Evolutionary conservation across 1,284 basidiomycete genomes (phyloP), one percentile per base, ranked within the genome.

Genomic region (Fomitopsis betulina): DNA sequence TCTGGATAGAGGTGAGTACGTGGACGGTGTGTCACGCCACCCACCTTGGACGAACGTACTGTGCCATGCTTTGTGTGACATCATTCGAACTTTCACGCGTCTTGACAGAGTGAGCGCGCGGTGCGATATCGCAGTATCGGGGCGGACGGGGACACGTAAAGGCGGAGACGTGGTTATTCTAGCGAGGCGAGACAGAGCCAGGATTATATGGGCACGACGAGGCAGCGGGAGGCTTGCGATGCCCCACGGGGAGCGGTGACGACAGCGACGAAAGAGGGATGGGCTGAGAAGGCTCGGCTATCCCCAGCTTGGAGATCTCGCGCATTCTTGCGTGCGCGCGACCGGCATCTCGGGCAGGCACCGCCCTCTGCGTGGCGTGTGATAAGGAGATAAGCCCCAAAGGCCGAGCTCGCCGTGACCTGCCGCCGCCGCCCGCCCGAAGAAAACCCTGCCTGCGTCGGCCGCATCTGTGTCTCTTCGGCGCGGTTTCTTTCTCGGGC

Each of bases 321-420:
- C 45, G 45, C 25, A 7, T 43, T 23, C 42, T 27, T 25, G 27
- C 45, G 12, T 47, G 25, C 35, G 35, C 35, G 42, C 42, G 42
- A 25, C 21, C 42, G 42, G 42, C 42, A 21, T 25, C 42, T 43
- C 45, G n/a, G 8, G 47, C 35, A 51, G 45, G 45, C 45, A 47
- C 49, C 47, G 27, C 32, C 8, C 3, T 27, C 32, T 5, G 43
- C 43, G 19, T 33, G 25, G 45, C 45, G 49, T 21, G 32, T 51
- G 49, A 51, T 51, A 52, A 32, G 57, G 51, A 25, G 59, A 57
- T 30, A 51, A 51, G 25, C 49, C 19, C 21, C 50, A 53, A 50
- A 27, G 45, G 25, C 45, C 45, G 45, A 47, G 45, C 8, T 8
- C 19, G 49, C 49, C 32, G 49, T n/a, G 32, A 10, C 6, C 60